A percentile compares a stretch with the other conserved stretches of the same genome.
These are phyloP conservation scores for Tremellales sp. DNA, from an alignment of 1,284 basidiomycete genomes.

Conservation along the genomic window DNA sequence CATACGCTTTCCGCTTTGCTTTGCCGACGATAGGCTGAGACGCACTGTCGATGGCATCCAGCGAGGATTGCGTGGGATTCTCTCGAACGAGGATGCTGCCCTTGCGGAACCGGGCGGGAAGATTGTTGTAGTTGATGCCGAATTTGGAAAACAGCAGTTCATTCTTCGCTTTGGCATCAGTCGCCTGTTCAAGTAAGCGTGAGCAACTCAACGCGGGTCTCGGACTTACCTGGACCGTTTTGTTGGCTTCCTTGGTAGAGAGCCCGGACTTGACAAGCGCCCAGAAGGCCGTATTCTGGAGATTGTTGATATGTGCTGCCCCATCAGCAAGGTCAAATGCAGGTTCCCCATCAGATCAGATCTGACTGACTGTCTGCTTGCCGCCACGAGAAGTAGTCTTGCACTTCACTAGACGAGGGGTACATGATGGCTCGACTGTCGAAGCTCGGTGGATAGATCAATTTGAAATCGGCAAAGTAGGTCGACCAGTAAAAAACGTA, in stretches of 20 bases:
- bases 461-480: conserved; percentile 65
- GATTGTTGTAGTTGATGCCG: conserved; percentile 79
- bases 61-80: background rate
- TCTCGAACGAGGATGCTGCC: conserved; percentile 77
- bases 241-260: conserved; percentile 76
- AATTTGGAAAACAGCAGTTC: conserved; percentile 82
- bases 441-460: conserved; percentile 83
- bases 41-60: background rate
- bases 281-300: conserved; percentile 97
- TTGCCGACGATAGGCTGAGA: conserved; percentile 13
- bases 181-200: conserved; percentile 59
- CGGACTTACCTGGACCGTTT: conserved; percentile 60
- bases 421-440: conserved; percentile 87
- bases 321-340: conserved; percentile 9
- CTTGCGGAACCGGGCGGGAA: conserved; percentile 73
- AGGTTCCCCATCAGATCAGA: background rate
- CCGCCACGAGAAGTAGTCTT: conserved; percentile 93
- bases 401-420: conserved; percentile 65
- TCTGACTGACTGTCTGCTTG: conserved; percentile 80
- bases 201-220: background rate
- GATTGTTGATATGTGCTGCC: conserved; percentile 92
- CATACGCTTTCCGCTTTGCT: conserved; percentile 47
- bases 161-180: conserved; percentile 81
- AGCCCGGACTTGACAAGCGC: conserved; percentile 77
- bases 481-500: conserved; percentile 82